Conservation (phyloP, 306 rosid genomes). For the Cajanus cajan region DNA sequence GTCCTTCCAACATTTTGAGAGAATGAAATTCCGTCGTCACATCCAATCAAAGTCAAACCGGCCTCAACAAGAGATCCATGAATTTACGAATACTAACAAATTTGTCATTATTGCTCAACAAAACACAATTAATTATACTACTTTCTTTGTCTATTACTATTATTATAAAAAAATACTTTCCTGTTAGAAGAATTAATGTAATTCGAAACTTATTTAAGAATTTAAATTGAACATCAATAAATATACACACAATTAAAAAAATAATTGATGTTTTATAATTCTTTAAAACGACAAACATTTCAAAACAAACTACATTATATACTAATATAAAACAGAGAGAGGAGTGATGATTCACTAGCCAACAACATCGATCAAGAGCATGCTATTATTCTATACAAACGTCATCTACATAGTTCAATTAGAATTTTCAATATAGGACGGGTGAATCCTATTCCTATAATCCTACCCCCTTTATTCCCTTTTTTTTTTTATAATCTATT, state of each 20-base stretch:
- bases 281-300: no score
- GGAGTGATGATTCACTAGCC: background rate
- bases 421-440: background rate
- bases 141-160: background rate
- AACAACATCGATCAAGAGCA: background rate
- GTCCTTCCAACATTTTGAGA: background rate
- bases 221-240: no score
- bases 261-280: no score
- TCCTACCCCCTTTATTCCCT: background rate
- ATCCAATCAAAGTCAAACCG: slow-evolving; percentile 14
- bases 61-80: background rate
- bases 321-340: background rate
- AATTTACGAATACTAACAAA: background rate
- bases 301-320: background rate
- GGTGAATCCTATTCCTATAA: background rate
- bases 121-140: background rate
- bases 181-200: no score
- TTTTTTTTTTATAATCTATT: background rate
- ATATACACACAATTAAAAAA: no score
- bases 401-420: background rate
- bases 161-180: background rate
- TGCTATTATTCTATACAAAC: background rate
- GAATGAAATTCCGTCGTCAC: background rate
- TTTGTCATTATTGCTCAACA: background rate
- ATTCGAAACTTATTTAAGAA: no score